Conservation (phyloP, 768 basidiomycete species). For the Stropharia rugosoannulata region DNA sequence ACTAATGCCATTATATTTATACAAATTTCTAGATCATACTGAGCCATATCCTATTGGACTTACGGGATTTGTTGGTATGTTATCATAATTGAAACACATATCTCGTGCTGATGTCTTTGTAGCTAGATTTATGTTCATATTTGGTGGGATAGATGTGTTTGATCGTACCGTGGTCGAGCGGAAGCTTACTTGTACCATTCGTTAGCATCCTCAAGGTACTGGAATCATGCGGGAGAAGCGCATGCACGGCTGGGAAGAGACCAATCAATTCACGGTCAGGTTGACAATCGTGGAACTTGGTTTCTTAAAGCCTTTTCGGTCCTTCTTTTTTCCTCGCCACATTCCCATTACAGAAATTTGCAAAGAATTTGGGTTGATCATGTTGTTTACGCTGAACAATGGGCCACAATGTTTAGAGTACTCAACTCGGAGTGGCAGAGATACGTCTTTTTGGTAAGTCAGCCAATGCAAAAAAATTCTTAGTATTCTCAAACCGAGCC, state of each 20-base stretch:
- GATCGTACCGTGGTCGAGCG: neutral
- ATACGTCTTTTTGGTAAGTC: conserved; percentile 48
- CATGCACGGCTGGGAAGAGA: conserved; percentile 41
- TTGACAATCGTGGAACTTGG: conserved; percentile 8
- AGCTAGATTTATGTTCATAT: conserved; percentile 45
- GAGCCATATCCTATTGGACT: conserved; percentile 21
- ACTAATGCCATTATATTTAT: too few relatives aligned
- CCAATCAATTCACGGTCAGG: conserved; percentile 33
- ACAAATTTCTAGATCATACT: conserved; percentile 21
- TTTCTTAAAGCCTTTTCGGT: conserved; percentile 21
- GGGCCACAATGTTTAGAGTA: conserved; percentile 42
- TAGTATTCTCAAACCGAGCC: neutral
- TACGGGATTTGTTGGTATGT: conserved; percentile 26
- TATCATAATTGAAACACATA: neutral
- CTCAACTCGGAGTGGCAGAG: conserved; percentile 49
- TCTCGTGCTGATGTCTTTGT: neutral
- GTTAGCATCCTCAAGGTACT: conserved; percentile 35
- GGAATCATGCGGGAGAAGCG: conserved; percentile 46
- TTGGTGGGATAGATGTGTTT: conserved; percentile 26
- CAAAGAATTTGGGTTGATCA: conserved; percentile 49
- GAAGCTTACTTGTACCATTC: neutral
- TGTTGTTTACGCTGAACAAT: conserved; percentile 36
- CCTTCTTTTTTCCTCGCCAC: conserved; percentile 31
- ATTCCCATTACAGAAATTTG: conserved; percentile 39
- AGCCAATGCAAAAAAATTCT: neutral